Conservation (phyloP, 2,329 filamentous ascomycete species). For the Penicillium sp. region DNA sequence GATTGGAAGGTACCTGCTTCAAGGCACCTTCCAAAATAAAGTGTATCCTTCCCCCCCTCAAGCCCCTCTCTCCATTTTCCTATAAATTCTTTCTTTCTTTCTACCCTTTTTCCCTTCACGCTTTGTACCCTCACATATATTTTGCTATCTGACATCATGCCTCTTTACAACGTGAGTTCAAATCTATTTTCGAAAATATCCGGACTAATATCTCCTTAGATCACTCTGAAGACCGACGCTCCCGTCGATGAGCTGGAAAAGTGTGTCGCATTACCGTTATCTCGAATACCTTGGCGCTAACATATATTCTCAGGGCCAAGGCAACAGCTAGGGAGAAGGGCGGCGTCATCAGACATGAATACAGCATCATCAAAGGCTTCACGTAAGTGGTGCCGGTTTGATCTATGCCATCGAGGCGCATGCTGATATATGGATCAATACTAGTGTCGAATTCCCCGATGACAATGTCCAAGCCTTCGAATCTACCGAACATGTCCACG, state of each 20-base stretch:
- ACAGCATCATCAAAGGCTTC: slow-evolving; percentile 86
- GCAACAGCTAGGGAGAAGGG: slow-evolving; percentile 71
- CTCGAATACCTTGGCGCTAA: slow-evolving; percentile 12
- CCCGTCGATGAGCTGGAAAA: slow-evolving; percentile 65
- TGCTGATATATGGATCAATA: slow-evolving; percentile 9
- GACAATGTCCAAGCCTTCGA: slow-evolving; percentile 67
- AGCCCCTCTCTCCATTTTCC: background rate
- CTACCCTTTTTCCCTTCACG: background rate
- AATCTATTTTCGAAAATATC: background rate
- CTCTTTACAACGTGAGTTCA: slow-evolving; percentile 41
- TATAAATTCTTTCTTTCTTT: background rate
- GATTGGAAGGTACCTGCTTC: slow-evolving; percentile 11
- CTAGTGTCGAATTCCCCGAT: slow-evolving; percentile 70
- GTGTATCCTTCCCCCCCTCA: background rate
- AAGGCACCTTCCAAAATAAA: slow-evolving; percentile 2
- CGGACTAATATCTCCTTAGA: slow-evolving; percentile 50
- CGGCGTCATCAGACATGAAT: slow-evolving; percentile 81
- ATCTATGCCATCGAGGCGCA: background rate
- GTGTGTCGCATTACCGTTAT: slow-evolving; percentile 47
- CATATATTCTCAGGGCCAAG: slow-evolving; percentile 63
- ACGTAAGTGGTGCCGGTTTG: slow-evolving; percentile 60
- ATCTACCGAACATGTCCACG: slow-evolving; percentile 69
- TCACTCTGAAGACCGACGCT: slow-evolving; percentile 74
- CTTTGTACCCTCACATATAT: background rate
- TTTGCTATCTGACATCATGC: slow-evolving; percentile 27